Percentiles rank a stretch among this genome's conserved stretches.
Conservation (phyloP, 2,329 filamentous ascomycete genomes). For the Aureobasidium leucospermi region DNA sequence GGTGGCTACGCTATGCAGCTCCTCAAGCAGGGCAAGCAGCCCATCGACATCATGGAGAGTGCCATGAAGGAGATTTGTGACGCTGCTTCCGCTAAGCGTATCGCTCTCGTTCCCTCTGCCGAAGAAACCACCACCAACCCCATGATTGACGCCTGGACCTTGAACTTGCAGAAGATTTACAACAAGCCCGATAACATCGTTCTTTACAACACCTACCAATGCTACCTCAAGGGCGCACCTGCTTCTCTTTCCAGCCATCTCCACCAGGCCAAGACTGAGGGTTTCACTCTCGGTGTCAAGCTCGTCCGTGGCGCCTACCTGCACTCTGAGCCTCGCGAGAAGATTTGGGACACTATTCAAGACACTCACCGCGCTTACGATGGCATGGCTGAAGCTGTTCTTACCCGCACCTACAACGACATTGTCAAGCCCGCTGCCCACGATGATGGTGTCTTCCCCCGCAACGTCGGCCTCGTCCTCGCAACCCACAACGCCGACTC, state of each 20-base stretch:
- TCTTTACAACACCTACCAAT: conserved; percentile 61
- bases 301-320: conserved; percentile 53
- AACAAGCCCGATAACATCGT: conserved; percentile 56
- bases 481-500: conserved; percentile 77
- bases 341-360: conserved; percentile 49
- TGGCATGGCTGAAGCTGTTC: conserved; percentile 57
- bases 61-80: conserved; percentile 71
- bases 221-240: conserved; percentile 46
- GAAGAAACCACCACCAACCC: conserved; percentile 73
- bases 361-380: conserved; percentile 61
- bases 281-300: conserved; percentile 50
- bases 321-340: conserved; percentile 38
- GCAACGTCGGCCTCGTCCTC: conserved; percentile 55
- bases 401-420: conserved; percentile 55
- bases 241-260: conserved; percentile 40
- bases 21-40: conserved; percentile 55
- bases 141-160: conserved; percentile 74
- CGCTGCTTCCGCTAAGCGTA: conserved; percentile 59
- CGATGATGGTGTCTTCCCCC: conserved; percentile 30
- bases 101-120: conserved; percentile 75
- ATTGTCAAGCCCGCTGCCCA: conserved; percentile 39
- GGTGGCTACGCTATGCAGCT: conserved; percentile 64
- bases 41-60: conserved; percentile 56
- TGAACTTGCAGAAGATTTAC: conserved; percentile 69
- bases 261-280: conserved; percentile 35